These are phyloP conservation scores for Berberis thunbergii DNA, from an alignment of 164 flowering plant genomes.

Conservation along the genomic window DNA sequence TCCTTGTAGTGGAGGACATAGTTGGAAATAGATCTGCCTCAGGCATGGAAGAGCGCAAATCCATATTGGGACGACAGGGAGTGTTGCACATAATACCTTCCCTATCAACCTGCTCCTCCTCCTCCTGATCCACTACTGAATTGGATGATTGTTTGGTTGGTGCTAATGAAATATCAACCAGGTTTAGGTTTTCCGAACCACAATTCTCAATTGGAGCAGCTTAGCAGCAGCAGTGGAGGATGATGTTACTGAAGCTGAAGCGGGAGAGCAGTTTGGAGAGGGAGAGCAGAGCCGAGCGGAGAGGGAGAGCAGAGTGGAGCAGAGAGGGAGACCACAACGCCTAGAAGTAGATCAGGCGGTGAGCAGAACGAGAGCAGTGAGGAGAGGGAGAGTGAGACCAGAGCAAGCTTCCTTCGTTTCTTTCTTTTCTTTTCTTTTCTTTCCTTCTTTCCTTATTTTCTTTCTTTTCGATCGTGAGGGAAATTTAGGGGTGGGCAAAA, in stretches of 20 bases:
- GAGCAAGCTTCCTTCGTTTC: no score
- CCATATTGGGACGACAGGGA: slow-evolving; percentile 10
- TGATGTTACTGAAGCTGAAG: not conserved
- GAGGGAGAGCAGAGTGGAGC: no score
- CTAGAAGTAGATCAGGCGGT: no score
- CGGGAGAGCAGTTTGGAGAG: no score
- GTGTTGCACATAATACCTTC: not conserved
- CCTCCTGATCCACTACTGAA: not conserved
- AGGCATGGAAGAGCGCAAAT: slow-evolving; percentile 23
- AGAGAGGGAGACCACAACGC: no score
- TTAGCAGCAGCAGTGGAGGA: slow-evolving; percentile 18
- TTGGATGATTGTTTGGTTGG: not conserved
- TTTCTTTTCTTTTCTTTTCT: no score
- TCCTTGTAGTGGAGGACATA: slow-evolving; percentile 6
- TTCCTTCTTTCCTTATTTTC: no score
- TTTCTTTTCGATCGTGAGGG: no score
- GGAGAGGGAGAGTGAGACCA: no score
- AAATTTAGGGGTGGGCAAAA: no score
- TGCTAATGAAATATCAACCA: not conserved
- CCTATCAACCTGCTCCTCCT: not conserved
- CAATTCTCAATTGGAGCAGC: slow-evolving; percentile 15
- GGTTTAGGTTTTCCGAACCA: not conserved
- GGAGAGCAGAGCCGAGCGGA: no score
- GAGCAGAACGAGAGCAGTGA: no score
- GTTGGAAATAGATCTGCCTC: slow-evolving; percentile 17